Percentiles rank a stretch among this genome's conserved stretches.
phyloP scores from a whole-genome alignment of 1,284 basidiomycete species.

The Anthracocystis walkeri region DNA sequence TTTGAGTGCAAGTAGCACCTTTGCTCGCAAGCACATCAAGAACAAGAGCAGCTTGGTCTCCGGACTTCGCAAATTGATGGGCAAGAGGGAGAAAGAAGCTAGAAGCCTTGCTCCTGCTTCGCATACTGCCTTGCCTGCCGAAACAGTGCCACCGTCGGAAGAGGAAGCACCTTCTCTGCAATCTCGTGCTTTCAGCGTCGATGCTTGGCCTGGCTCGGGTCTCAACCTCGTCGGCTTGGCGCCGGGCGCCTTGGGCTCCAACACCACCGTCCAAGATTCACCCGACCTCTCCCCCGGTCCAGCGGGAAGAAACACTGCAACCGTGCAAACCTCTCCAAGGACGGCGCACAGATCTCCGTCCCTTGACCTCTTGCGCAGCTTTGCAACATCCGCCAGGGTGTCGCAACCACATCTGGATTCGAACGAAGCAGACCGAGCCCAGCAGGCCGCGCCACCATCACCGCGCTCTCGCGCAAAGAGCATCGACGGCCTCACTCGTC shows the following conservation, averaged over 20 bases:
- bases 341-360: slow-evolving; percentile 25
- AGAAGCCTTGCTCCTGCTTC: neutral
- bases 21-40: slow-evolving; percentile 36
- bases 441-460: slow-evolving; percentile 12
- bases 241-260: slow-evolving; percentile 14
- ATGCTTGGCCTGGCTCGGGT: neutral
- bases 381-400: slow-evolving; percentile 5
- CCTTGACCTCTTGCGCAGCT: slow-evolving; percentile 25
- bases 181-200: neutral
- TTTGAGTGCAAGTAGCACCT: neutral
- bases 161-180: neutral
- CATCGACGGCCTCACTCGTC: slow-evolving; percentile 25
- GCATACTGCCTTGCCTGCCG: neutral
- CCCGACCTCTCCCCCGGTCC: neutral
- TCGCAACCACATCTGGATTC: neutral
- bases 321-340: slow-evolving; percentile 6
- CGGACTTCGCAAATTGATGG: slow-evolving; percentile 44
- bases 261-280: neutral
- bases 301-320: neutral
- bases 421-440: neutral
- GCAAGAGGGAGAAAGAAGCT: slow-evolving; percentile 27
- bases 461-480: slow-evolving; percentile 35
- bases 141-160: neutral
- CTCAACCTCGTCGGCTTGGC: slow-evolving; percentile 23
- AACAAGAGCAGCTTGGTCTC: slow-evolving; percentile 45